Evolutionary conservation across 768 basidiomycete genomes (phyloP).

Genomic region (Punctularia strigosozonata): DNA sequence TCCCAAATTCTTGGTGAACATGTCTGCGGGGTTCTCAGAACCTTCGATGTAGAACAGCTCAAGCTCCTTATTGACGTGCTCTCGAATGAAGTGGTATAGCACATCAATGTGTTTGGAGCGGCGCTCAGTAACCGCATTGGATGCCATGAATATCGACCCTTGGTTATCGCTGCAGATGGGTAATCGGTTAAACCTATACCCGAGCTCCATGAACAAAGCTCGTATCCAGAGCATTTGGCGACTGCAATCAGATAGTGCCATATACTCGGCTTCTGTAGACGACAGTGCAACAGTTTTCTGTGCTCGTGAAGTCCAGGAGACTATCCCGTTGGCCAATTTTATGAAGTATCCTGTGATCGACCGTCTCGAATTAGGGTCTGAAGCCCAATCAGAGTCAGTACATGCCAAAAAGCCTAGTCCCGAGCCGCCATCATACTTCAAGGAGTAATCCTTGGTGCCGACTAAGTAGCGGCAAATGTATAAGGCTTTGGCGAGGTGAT

Average conservation of each 20-base stretch:
- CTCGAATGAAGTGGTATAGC: conserved; percentile 12
- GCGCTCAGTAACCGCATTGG: conserved; percentile 13
- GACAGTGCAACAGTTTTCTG: conserved; percentile 4
- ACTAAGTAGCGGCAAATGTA: no score
- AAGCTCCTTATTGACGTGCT: conserved; percentile 8
- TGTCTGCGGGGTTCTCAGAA: conserved; percentile 12
- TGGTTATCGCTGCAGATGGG: conserved; percentile 13
- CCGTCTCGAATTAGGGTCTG: no score
- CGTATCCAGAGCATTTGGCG: conserved; percentile 2
- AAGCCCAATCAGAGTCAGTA: no score
- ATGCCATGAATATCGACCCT: conserved; percentile 11
- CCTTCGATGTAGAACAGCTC: no score
- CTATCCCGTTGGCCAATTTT: no score
- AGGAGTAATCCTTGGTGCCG: no score
- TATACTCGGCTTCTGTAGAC: conserved; percentile 4
- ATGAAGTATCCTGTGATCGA: no score
- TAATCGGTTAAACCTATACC: neutral
- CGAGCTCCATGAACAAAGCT: neutral
- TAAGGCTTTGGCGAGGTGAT: no score
- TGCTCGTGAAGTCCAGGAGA: no score
- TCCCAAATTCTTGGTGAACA: conserved; percentile 13
- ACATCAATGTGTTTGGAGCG: conserved; percentile 15
- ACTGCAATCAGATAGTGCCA: conserved; percentile 5
- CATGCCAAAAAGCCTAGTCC: no score
- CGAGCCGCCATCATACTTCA: no score